phyloP scores from a whole-genome alignment of 176 grass and related monocot species.

The Olyra latifolia region DNA sequence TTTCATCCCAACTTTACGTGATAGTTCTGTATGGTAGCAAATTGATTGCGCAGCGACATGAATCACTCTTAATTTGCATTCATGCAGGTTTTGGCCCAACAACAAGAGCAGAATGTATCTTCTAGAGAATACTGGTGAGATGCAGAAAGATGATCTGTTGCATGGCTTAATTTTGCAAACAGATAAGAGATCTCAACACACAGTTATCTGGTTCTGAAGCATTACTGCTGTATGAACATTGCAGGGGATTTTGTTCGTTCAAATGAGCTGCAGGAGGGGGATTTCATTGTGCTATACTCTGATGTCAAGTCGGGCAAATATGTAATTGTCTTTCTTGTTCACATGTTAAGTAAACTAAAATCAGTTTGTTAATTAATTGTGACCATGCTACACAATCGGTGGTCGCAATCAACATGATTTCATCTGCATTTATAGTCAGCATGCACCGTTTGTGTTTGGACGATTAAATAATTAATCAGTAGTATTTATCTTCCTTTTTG shows the following conservation, averaged over 20 bases:
- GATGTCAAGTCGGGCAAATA: constrained; percentile 88
- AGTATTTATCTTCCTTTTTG: not conserved
- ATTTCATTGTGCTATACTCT: constrained; percentile 89
- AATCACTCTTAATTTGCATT: not conserved
- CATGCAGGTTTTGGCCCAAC: constrained; percentile 91
- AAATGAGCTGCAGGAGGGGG: constrained; percentile 82
- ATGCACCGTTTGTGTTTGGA: not conserved
- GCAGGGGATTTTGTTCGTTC: constrained; percentile 77
- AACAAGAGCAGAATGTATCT: constrained; percentile 99
- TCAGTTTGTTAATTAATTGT: not conserved
- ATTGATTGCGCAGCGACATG: not conserved
- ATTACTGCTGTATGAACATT: not conserved
- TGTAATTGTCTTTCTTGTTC: constrained; percentile 47
- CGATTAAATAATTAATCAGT: not conserved
- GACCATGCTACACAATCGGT: not conserved
- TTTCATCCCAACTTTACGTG: not conserved
- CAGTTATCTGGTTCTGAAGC: not conserved
- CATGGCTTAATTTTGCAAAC: not conserved
- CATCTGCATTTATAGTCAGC: not conserved
- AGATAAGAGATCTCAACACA: not conserved
- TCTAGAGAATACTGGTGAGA: constrained; percentile 80
- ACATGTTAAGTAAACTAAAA: not conserved
- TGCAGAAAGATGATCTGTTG: not conserved
- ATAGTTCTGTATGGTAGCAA: not conserved
- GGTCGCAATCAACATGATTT: not conserved